Evolutionary conservation across 108 stramenopile species (phyloP).

Genomic region (Epithemia pelagica): DNA sequence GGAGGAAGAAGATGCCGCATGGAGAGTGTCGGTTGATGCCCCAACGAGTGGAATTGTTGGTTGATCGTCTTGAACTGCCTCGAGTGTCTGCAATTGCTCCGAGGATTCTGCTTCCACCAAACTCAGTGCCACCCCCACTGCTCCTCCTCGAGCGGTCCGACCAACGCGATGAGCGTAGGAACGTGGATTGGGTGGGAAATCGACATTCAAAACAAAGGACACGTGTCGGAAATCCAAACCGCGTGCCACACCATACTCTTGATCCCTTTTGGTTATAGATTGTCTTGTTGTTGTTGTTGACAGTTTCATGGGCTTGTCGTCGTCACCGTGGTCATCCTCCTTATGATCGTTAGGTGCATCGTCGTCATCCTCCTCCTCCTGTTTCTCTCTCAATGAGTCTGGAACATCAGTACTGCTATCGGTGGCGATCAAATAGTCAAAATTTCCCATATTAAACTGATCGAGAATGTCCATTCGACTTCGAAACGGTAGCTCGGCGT

Average conservation of each 20-base stretch:
- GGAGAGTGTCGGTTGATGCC: conserved; percentile 33
- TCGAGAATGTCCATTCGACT: conserved; percentile 93
- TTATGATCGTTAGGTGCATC: conserved; percentile 28
- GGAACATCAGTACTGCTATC: conserved; percentile 78
- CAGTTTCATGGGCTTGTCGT: conserved; percentile 12
- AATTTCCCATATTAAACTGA: conserved; percentile 97
- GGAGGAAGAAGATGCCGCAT: conserved; percentile 14
- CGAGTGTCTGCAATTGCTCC: conserved; percentile 47
- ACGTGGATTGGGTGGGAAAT: conserved; percentile 80
- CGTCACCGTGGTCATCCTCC: conserved; percentile 14
- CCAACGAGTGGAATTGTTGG: conserved; percentile 47
- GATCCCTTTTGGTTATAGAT: conserved; percentile 38
- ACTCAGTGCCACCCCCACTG: conserved; percentile 90
- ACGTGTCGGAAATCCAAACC: conserved; percentile 96
- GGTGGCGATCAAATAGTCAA: conserved; percentile 97
- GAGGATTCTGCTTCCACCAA: conserved; percentile 56
- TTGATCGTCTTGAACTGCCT: conserved; percentile 73
- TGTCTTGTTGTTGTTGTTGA: conserved; percentile 11
- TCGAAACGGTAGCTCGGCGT: conserved; percentile 92
- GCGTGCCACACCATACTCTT: conserved; percentile 89
- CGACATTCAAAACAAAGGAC: conserved; percentile 95
- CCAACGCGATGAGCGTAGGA: conserved; percentile 98
- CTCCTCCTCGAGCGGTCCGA: conserved; percentile 94
- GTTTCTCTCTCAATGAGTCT: conserved; percentile 20
- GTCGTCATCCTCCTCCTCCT: conserved; percentile 31